A percentile compares a stretch with the other conserved stretches of the same genome.
These are phyloP conservation scores for Excoecaria agallocha DNA, from an alignment of 345 rosid genomes.

Conservation along the genomic window DNA sequence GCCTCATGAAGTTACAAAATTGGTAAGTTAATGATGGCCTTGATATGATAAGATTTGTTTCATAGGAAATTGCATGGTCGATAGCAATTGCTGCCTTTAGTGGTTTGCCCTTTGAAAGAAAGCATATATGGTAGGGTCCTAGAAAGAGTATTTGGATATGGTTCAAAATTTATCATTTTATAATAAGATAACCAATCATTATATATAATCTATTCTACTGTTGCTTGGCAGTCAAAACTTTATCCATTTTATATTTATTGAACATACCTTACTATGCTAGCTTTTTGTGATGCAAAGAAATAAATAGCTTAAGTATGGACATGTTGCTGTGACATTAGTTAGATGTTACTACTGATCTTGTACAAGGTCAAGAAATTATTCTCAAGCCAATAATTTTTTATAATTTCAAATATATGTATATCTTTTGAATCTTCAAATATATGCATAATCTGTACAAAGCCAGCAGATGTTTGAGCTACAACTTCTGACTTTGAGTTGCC, in stretches of 20 bases:
- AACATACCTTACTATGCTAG: background rate
- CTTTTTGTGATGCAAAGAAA: conserved; percentile 2
- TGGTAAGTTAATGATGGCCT: conserved; percentile 50
- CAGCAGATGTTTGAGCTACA: conserved; percentile 2
- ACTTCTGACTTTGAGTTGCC: background rate
- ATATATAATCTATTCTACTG: background rate
- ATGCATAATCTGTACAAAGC: background rate
- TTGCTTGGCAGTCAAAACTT: background rate
- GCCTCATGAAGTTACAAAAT: conserved; percentile 69
- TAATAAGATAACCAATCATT: background rate
- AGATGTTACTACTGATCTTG: background rate
- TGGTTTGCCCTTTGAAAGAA: background rate
- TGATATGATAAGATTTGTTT: conserved; percentile 8
- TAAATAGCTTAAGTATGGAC: background rate
- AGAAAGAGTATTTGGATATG: background rate
- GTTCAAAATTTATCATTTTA: no score
- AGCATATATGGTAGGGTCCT: background rate
- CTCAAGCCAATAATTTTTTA: background rate
- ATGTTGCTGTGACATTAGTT: background rate
- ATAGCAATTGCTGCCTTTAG: background rate
- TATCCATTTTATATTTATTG: background rate
- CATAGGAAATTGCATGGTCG: background rate
- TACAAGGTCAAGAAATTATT: background rate
- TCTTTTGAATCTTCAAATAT: background rate
- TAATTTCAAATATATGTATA: background rate